Evolutionary conservation across 345 rosid species (phyloP).

Genomic region (Microcos paniculata): DNA sequence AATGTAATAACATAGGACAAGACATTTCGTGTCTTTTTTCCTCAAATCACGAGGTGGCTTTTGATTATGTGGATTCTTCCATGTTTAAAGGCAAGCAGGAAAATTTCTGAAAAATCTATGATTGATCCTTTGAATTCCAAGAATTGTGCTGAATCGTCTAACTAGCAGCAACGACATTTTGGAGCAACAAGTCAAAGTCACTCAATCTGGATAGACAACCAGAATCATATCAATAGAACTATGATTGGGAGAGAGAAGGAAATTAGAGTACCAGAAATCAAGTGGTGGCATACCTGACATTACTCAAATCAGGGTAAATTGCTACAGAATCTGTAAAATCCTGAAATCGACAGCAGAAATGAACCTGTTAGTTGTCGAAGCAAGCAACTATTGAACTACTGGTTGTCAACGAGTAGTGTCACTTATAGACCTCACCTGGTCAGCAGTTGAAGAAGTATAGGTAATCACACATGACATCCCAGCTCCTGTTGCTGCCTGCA

Average conservation of each 20-base stretch:
- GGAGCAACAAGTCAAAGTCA: conserved; percentile 59
- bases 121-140: background rate
- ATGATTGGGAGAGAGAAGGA: background rate
- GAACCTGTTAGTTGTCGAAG: background rate
- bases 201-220: conserved; percentile 40
- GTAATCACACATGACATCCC: conserved; percentile 89
- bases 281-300: conserved; percentile 47
- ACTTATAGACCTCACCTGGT: conserved; percentile 53
- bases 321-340: conserved; percentile 80
- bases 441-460: conserved; percentile 84
- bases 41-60: background rate
- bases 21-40: too few species aligned
- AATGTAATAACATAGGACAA: background rate
- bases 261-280: background rate
- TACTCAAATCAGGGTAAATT: conserved; percentile 74
- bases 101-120: background rate
- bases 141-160: conserved; percentile 18
- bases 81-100: background rate
- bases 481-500: conserved; percentile 83
- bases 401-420: background rate
- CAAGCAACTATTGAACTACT: background rate
- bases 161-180: conserved; percentile 39
- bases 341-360: conserved; percentile 32
- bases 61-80: background rate
- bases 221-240: background rate